Evolutionary conservation across 2,329 filamentous ascomycete genomes (phyloP), one percentile per base, ranked within the genome.

Genomic region (Aspergillus neoniger): DNA sequence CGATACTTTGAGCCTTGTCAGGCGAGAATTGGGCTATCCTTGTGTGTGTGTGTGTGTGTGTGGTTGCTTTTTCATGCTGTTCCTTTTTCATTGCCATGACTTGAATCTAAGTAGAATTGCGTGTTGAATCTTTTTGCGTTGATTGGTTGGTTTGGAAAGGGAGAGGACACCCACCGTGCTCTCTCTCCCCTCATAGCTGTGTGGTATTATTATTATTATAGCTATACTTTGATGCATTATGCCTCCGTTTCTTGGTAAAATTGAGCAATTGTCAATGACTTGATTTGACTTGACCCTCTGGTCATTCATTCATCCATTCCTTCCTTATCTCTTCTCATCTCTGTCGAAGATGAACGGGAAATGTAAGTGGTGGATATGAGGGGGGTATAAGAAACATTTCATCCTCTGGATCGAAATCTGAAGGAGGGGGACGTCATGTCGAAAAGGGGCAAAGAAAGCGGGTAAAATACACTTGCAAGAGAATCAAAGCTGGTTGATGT

Each of bases 181-280:
- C 4, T 30, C 28, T 30, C 57, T 53, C 44, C 48, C 61, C 39
- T 12, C 53, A 38, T 58, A 54, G 48, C 32, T 36, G 32, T 36
- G 53, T 43, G 58, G 39, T 36, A 36, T 36, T 36, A 36, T 36
- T 28, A 28, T 28, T 12, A 30, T 30, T 65, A 57, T 64, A 62
- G 47, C 53, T 65, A 60, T 63, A 55, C 60, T 58, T 44, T 65
- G 61, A 61, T 65, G 62, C 60, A 67, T 64, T 59, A 63, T 61
- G 60, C 56, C 59, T 65, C 59, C 59, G 32, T 36, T 65, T 65
- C 59, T 67, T 61, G 66, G 59, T 64, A 61, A 65, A 65, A 63
- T 62, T 65, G 52, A 65, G 61, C 61, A 65, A 63, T 54, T 51
- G 36, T 58, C 63, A 41, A 53, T 62, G 41, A 39, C 36, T 51